phyloP scores from a whole-genome alignment of 139 green algal species.

The Micractinium sp. region DNA sequence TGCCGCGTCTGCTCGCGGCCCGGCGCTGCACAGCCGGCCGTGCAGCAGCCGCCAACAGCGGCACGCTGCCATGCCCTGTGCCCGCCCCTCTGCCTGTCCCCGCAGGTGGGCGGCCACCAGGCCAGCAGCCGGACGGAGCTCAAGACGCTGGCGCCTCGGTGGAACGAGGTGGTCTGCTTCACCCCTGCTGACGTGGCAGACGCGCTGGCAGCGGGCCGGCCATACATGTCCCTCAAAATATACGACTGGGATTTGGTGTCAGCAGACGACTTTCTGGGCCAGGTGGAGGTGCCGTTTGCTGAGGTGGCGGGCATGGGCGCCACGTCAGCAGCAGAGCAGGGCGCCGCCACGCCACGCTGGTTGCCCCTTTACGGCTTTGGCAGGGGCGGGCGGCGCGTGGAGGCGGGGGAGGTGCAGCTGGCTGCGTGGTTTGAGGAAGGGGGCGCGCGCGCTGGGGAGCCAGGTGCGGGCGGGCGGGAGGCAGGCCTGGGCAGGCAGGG shows the following conservation, averaged over 20 bases:
- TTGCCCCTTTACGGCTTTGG: too few relatives aligned
- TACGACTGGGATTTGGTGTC: constrained; percentile 47
- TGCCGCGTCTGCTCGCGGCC: background rate
- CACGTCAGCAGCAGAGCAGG: background rate
- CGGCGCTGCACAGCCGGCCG: background rate
- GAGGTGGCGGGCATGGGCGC: background rate
- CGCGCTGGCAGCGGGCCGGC: background rate
- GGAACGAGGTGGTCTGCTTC: constrained; percentile 46
- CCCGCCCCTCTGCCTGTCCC: background rate
- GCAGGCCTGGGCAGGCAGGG: too few relatives aligned
- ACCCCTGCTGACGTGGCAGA: background rate
- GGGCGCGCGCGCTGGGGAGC: background rate
- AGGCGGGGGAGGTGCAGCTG: constrained; percentile 12
- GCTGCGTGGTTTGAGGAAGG: background rate
- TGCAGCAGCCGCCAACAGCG: background rate
- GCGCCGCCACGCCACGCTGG: too few relatives aligned
- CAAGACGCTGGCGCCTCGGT: constrained; percentile 44
- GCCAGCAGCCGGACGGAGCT: constrained; percentile 31
- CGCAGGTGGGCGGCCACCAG: constrained; percentile 11
- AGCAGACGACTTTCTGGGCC: constrained; percentile 51
- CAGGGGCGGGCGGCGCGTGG: background rate
- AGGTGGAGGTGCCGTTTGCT: constrained; percentile 29
- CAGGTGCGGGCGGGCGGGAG: too few relatives aligned
- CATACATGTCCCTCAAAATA: constrained; percentile 25
- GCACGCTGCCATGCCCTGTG: background rate